These are phyloP conservation scores for Artomyces pyxidatus DNA, from an alignment of 768 basidiomycete species.

Conservation along the genomic window DNA sequence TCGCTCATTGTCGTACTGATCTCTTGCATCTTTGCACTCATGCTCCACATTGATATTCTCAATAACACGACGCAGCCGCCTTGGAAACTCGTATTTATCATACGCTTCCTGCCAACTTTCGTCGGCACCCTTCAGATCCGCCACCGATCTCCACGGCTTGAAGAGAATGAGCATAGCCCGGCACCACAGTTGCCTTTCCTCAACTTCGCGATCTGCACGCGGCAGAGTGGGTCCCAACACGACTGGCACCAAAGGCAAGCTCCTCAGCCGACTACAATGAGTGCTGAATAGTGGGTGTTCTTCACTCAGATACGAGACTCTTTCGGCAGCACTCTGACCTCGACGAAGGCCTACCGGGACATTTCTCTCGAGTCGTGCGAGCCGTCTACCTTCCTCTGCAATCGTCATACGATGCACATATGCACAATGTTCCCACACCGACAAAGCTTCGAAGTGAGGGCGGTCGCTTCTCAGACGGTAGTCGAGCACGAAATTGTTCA, in stretches of 20 bases:
- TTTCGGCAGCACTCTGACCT: neutral
- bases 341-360: neutral
- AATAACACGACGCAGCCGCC: neutral
- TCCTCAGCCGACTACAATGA: neutral
- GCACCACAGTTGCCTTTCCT: constrained; percentile 19
- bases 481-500: neutral
- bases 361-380: neutral
- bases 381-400: neutral
- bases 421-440: neutral
- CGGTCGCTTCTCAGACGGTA: neutral
- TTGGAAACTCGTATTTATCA: neutral
- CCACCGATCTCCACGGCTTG: constrained; percentile 29
- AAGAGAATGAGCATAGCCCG: constrained; percentile 35
- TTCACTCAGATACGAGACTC: neutral
- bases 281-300: neutral
- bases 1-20: neutral
- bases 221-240: constrained; percentile 29
- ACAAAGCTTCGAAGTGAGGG: neutral
- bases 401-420: neutral
- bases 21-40: neutral
- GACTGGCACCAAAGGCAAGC: constrained; percentile 20
- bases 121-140: neutral
- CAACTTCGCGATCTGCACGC: constrained; percentile 17
- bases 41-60: neutral
- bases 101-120: neutral